A percentile compares a stretch with the other conserved stretches of the same genome.
These are phyloP conservation scores for Phytophthora ramorum DNA, from an alignment of 352 stramenopile genomes.

Conservation along the genomic window DNA sequence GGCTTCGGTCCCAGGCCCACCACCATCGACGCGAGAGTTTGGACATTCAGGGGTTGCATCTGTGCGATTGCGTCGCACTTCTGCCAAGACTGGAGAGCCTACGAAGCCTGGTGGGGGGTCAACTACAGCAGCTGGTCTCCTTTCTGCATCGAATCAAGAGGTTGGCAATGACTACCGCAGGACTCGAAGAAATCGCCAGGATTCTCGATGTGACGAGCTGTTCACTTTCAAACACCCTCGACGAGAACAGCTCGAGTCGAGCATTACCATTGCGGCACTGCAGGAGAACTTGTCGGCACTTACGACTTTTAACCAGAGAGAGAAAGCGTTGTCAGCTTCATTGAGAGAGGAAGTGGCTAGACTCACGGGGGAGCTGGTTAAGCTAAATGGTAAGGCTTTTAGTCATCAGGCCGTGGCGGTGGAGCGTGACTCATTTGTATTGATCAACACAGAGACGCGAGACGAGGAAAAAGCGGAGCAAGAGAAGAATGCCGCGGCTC, in stretches of 20 bases:
- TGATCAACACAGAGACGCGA: constrained; percentile 39
- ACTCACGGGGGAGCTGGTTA: constrained; percentile 39
- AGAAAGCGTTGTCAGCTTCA: constrained; percentile 52
- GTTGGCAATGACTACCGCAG: constrained; percentile 4
- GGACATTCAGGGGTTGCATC: constrained; percentile 28
- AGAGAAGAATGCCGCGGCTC: constrained; percentile 42
- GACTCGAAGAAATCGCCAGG: constrained; percentile 11
- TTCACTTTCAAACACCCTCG: constrained; percentile 35
- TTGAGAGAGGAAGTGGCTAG: constrained; percentile 47
- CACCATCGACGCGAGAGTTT: constrained; percentile 24
- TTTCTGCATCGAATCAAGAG: constrained; percentile 27
- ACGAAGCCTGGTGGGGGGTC: neutral
- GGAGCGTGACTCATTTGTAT: neutral
- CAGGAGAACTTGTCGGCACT: constrained; percentile 62
- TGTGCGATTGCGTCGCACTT: constrained; percentile 33
- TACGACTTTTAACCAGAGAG: constrained; percentile 49
- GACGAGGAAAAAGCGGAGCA: constrained; percentile 59
- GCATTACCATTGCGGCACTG: constrained; percentile 35
- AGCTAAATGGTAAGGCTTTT: constrained; percentile 40
- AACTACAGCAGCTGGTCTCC: neutral
- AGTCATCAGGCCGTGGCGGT: neutral
- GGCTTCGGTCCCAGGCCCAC: constrained; percentile 21
- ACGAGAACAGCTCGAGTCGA: constrained; percentile 44
- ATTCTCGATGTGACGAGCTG: constrained; percentile 18
- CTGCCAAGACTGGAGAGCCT: constrained; percentile 9